Base-by-base conservation (phyloP, 192 early-diverging fungal genomes). In the Mortierella claussenii region DNA sequence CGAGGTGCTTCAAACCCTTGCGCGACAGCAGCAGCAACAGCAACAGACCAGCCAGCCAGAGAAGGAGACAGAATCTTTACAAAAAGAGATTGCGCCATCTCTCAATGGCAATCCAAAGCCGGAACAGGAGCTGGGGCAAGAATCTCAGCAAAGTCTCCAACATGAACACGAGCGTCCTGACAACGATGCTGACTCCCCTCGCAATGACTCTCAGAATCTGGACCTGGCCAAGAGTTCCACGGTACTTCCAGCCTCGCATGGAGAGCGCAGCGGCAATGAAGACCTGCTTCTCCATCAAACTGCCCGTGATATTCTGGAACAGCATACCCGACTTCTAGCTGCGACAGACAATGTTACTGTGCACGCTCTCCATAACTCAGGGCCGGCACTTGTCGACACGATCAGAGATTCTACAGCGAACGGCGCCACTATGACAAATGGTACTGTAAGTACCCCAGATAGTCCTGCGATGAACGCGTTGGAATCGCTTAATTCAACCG, bases 401-500 rank as follows among this genome's bases (percentile, higher is more conserved):
- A 40, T 7, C 13, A 40, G 37, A 10, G 37, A 40, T 10, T 7
- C 13, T 40, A 7, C 7, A 40, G 37, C 8, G 37, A 40, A 7
- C 37, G 8, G 13, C 13, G 13, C 37, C 37, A 7, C 7, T 40
- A 40, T 40, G 7, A 53, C 28, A 32, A 32, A 53, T 53, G 28
- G 4, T 31, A n/a, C 24, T 20, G 15, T 44, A 26, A 20, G 13
- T 4, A 23, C 21, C 17, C 43, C 48, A 12, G 26, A 21, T 26
- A 54, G 26, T 46, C 40, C 44, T 24, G 28, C 24, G 8, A 57
- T 71, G 4, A 32, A 53, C 42, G 18, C 58, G 1, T 44, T 63
- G 10, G 60, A 62, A 34, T 63, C 45, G 12, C 28, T 71, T 32
- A 47, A 62, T 44, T 56, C 69, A 26, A 60, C 31, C 6, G 57